Evolutionary conservation across 345 rosid genomes (phyloP).

Genomic region (Mallotus nudiflorus): DNA sequence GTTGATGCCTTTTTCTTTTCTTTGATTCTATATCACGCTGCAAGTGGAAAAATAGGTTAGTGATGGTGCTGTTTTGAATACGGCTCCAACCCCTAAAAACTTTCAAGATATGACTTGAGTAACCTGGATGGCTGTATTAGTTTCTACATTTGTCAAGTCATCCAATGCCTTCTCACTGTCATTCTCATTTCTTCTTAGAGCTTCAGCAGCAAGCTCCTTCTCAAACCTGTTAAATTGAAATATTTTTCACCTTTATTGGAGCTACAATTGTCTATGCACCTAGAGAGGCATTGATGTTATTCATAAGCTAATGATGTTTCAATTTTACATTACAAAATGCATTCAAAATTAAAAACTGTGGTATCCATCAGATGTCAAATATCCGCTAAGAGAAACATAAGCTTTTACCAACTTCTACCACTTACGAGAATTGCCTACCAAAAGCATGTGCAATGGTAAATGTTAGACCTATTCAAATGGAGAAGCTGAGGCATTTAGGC

Average conservation of each 20-base stretch:
- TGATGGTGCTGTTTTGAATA: not conserved
- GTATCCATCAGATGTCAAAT: not conserved
- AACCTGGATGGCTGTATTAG: conserved; percentile 69
- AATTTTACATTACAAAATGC: not conserved
- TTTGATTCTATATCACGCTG: conserved; percentile 68
- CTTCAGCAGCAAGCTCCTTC: conserved; percentile 83
- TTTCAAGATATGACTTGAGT: conserved; percentile 6
- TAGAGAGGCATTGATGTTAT: not conserved
- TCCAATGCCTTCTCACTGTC: conserved; percentile 79
- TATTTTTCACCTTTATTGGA: conserved; percentile 5
- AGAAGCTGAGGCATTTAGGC: not conserved
- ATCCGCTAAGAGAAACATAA: not conserved
- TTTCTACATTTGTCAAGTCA: conserved; percentile 74
- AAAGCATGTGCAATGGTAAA: not conserved
- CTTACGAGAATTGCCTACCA: not conserved
- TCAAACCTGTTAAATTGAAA: conserved; percentile 59
- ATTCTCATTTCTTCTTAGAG: conserved; percentile 87
- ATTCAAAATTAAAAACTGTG: not conserved
- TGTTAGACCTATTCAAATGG: not conserved
- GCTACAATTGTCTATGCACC: not conserved
- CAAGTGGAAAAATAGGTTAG: conserved; percentile 24
- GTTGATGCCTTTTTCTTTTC: conserved; percentile 62
- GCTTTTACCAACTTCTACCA: not conserved
- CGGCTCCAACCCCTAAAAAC: not conserved
- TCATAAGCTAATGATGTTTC: not conserved